phyloP scores from a whole-genome alignment of 1,139 yeast genomes.

The Diutina pseudorugosa region DNA sequence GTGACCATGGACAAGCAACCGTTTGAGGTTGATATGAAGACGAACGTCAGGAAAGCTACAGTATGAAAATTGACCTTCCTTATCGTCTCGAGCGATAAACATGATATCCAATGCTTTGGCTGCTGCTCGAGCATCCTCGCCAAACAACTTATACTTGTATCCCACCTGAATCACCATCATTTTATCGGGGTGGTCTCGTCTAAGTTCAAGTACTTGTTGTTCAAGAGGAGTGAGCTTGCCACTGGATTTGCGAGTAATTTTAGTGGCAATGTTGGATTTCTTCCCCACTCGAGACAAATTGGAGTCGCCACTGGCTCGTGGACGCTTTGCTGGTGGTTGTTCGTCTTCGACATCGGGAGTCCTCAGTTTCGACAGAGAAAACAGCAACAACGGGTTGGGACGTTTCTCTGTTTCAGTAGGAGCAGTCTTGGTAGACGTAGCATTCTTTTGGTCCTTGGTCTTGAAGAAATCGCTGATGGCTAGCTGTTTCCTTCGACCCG shows the following conservation, averaged over 20 bases:
- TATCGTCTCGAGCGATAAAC: slow-evolving; percentile 51
- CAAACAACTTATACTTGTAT: slow-evolving; percentile 78
- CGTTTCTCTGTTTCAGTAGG: background rate
- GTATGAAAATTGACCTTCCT: slow-evolving; percentile 57
- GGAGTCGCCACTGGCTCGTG: background rate
- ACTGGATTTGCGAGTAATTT: background rate
- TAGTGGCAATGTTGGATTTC: background rate
- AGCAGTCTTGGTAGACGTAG: background rate
- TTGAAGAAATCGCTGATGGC: slow-evolving; percentile 2
- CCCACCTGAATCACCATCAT: slow-evolving; percentile 79
- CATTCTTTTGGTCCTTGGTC: background rate
- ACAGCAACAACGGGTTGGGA: background rate
- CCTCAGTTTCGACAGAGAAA: background rate
- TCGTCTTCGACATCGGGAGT: no score
- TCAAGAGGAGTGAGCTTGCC: slow-evolving; percentile 58
- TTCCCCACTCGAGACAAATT: background rate
- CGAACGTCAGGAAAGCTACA: slow-evolving; percentile 76
- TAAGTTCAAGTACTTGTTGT: slow-evolving; percentile 58
- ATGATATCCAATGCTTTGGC: slow-evolving; percentile 57
- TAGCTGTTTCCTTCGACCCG: background rate
- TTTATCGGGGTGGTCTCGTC: slow-evolving; percentile 47
- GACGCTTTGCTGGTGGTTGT: background rate
- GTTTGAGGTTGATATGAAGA: slow-evolving; percentile 60
- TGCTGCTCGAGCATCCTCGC: slow-evolving; percentile 67
- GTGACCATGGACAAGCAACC: slow-evolving; percentile 47